Conservation (phyloP, 192 early-diverging fungal species). For the Backusella psychrophila region DNA sequence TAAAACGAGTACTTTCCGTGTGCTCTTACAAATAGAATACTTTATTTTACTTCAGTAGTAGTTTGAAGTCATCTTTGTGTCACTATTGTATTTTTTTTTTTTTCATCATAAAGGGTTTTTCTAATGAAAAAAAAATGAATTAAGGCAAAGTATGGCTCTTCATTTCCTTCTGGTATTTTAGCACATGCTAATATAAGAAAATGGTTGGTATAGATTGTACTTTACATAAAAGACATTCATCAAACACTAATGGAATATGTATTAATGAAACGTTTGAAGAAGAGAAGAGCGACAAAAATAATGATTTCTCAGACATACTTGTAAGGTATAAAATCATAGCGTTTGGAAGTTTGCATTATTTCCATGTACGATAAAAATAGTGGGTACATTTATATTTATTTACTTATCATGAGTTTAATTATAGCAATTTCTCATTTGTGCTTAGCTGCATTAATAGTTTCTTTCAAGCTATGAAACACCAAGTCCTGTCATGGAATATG, state of each 20-base stretch:
- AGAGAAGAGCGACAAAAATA: slow-evolving; percentile 1
- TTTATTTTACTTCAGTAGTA: neutral
- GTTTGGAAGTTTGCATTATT: slow-evolving; percentile 44
- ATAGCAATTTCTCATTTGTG: slow-evolving; percentile 62
- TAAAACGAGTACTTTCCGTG: too few relatives aligned
- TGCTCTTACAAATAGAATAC: neutral
- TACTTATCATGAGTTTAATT: slow-evolving; percentile 17
- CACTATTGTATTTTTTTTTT: neutral
- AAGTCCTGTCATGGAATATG: neutral
- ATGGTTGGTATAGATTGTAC: neutral
- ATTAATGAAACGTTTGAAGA: neutral
- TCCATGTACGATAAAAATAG: neutral
- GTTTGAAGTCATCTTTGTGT: neutral
- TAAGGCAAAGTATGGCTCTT: neutral
- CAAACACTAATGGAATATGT: neutral
- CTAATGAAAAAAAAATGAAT: too few relatives aligned
- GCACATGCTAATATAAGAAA: neutral
- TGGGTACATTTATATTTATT: neutral
- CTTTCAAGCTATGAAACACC: slow-evolving; percentile 46
- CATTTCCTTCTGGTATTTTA: neutral
- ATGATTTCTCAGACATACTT: slow-evolving; percentile 21
- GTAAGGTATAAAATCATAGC: slow-evolving; percentile 57
- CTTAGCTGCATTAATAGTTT: slow-evolving; percentile 65
- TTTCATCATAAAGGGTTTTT: neutral
- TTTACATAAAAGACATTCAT: neutral